Base-by-base conservation (phyloP, 2,329 filamentous ascomycete genomes). In the Neofusicoccum ribis region DNA sequence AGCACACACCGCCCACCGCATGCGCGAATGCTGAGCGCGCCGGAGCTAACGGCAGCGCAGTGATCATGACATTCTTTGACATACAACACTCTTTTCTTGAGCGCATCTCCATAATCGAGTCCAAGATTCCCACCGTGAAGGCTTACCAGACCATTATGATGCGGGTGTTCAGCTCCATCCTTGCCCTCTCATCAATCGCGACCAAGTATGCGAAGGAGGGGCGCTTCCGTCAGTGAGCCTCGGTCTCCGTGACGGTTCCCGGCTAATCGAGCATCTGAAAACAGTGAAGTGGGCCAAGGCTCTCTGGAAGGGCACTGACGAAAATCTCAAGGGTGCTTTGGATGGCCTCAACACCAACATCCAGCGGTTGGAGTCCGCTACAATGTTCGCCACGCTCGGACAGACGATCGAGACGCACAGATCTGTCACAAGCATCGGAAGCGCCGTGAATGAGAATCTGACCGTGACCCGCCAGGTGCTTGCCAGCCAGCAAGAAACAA, bases 41-140 rank as follows among this genome's bases (percentile, higher is more conserved):
- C 36, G 7, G 36, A 27, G 27, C 47, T 51, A 27, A 51, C 27
- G 14, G 15, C 47, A 4, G 7, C 27, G n/a, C n/a, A 51, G 51
- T 76, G 2, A 71, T 80, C 0, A 70, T 75, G n/a, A 71, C 71
- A 3, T 81, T 80, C 60, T 80, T 80, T 58, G 72, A 76, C 1
- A 72, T 76, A 9, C 78, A 79, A 70, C 75, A 75, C 54, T 75
- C 74, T 5, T 79, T 80, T 27, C 68, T 80, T 3, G 68, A 72
- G 31, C 71, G 77, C 1, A 71, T 79, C 1, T 71, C 73, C 0
- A 73, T 79, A 7, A 46, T 80, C 0, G 73, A 79, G 65, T 70
- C 68, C 0, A 69, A 75, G n/a, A 67, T 77, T 1, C 75, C 76
- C 0, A 67, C 70, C 8, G 50, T 69, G 36, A 72, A 68, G 17